These are phyloP conservation scores for Staphylotrichum tortipilum DNA, from an alignment of 495 filamentous ascomycete genomes.

Conservation along the genomic window DNA sequence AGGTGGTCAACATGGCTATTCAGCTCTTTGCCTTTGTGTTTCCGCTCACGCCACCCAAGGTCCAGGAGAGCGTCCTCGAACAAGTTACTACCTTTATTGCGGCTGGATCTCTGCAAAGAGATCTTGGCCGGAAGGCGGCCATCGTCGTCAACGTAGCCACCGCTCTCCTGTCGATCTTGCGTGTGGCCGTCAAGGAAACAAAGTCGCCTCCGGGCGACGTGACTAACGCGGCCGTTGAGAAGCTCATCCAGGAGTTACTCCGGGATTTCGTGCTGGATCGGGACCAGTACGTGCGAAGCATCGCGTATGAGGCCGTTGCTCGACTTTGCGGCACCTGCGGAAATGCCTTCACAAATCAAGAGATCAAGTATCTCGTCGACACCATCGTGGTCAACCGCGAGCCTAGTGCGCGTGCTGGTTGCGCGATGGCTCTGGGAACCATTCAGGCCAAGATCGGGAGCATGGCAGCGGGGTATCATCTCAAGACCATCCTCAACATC, in stretches of 20 bases:
- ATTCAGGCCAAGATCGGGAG: conserved; percentile 94
- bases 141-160: conserved; percentile 84
- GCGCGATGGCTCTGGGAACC: conserved; percentile 83
- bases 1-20: conserved; percentile 89
- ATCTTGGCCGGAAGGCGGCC: conserved; percentile 79
- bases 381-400: conserved; percentile 90
- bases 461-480: conserved; percentile 95
- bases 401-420: conserved; percentile 85
- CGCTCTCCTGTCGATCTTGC: conserved; percentile 69
- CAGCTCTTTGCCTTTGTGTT: conserved; percentile 84
- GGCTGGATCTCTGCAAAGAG: conserved; percentile 68
- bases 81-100: conserved; percentile 82
- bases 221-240: conserved; percentile 68
- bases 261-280: conserved; percentile 69
- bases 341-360: conserved; percentile 76
- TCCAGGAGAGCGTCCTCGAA: conserved; percentile 92
- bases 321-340: conserved; percentile 83
- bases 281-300: conserved; percentile 75
- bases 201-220: conserved; percentile 64
- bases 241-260: conserved; percentile 74
- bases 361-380: conserved; percentile 87
- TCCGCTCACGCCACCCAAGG: conserved; percentile 75
- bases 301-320: conserved; percentile 83
- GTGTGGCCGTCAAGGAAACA: conserved; percentile 75
- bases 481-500: conserved; percentile 92